Conservation (phyloP, 2,329 filamentous ascomycete species). For the Ilyonectria robusta region DNA sequence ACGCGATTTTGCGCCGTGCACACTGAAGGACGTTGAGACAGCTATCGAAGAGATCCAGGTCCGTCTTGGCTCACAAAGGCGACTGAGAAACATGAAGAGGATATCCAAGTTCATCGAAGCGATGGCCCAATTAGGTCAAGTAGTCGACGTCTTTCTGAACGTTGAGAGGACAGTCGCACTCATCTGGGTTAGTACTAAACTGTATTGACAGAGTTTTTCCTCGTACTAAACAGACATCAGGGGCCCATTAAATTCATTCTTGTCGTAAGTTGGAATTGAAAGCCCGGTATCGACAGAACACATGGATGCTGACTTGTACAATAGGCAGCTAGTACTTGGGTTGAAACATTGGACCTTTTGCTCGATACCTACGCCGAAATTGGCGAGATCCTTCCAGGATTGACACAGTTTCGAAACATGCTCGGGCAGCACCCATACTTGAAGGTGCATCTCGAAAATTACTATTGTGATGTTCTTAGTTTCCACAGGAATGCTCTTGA, state of each 20-base stretch:
- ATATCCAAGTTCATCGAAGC: neutral
- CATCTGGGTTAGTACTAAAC: slow-evolving; percentile 1
- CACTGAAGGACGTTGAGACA: fast-evolving
- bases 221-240: neutral
- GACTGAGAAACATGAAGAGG: neutral
- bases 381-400: fast-evolving
- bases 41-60: neutral
- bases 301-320: too few species aligned
- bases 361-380: slow-evolving; percentile 17
- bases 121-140: slow-evolving; percentile 1
- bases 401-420: neutral
- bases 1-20: neutral
- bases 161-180: slow-evolving; percentile 5
- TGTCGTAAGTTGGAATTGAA: neutral
- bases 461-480: neutral
- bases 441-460: neutral
- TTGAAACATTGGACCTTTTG: fast-evolving
- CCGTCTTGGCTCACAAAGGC: neutral
- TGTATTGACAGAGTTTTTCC: neutral
- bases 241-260: slow-evolving; percentile 19
- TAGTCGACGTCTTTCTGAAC: neutral
- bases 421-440: neutral
- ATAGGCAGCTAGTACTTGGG: neutral
- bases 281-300: too few species aligned
- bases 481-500: neutral